Evolutionary conservation across 805 yeast species (phyloP), one percentile per base, ranked within the genome.

Genomic region (Torulaspora microellipsoides): DNA sequence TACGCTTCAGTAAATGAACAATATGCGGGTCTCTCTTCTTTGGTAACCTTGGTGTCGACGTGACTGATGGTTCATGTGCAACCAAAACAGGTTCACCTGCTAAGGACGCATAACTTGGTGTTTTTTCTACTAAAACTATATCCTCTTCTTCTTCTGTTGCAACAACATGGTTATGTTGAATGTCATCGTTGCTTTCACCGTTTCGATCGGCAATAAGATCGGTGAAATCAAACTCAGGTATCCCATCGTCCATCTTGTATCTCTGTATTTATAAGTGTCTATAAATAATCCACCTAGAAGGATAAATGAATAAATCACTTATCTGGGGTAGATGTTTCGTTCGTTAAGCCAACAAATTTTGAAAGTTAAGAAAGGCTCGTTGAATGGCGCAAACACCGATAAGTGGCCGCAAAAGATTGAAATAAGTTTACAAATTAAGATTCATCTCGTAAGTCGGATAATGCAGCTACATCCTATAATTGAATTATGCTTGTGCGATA

Each of bases 1-100:
- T 53, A 35, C 58, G 56, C 36, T 57, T 57, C 42, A 57, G 29
- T 20, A 57, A 38, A 42, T 57, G 62, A n/a, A 57, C 47, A 23
- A 54, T 38, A 35, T 56, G 56, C 9, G 58, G 58, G 39, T 57
- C 62, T 27, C 49, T 47, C 44, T 45, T 51, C 36, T 48, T 46
- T 14, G 43, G 34, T 11, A 30, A 13, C 13, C 36, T 17, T 12
- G 40, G 33, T 11, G 28, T 31, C 13, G 44, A 25, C 27, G 45
- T 38, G 3, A 27, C 30, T 4, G 40, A 15, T 5, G 15, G 13
- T 17, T 27, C 39, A 12, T 27, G 29, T 27, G 15, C 14, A 10
- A 8, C 27, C 9, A 29, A 12, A 5, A 31, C 11, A 3, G 27
- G 25, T 8, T 27, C 39, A 8, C n/a, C 10, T 4, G n/a, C 15